These are phyloP conservation scores for Ceratocystis diversiconidia DNA, from an alignment of 2,329 filamentous ascomycete genomes.

Conservation along the genomic window DNA sequence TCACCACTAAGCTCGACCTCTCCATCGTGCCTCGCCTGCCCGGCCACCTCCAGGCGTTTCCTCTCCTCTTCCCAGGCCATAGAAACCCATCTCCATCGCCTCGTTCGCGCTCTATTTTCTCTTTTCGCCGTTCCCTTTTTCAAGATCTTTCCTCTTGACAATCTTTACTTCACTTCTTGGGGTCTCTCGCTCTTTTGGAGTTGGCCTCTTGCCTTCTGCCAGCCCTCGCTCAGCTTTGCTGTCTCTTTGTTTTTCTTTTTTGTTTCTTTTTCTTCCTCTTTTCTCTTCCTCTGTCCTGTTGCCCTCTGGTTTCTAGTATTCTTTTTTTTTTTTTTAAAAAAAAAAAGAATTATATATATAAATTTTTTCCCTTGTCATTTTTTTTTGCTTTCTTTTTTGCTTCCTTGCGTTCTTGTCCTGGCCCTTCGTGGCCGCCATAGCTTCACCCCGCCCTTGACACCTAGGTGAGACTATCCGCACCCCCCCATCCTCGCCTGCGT, in stretches of 20 bases:
- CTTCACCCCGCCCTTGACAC: conserved; percentile 1
- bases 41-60: not conserved
- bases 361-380: not conserved
- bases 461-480: not conserved
- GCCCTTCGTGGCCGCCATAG: not conserved
- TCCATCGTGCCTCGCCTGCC: not conserved
- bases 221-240: not conserved
- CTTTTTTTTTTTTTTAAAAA: not conserved
- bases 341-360: not conserved
- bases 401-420: not conserved
- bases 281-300: not conserved
- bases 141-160: not conserved
- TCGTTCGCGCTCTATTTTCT: not conserved
- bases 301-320: not conserved
- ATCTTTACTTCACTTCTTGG: not conserved
- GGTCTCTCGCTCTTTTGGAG: not conserved
- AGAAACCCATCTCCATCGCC: not conserved
- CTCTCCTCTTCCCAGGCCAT: not conserved
- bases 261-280: not conserved
- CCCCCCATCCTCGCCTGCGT: not conserved
- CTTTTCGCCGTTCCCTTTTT: not conserved
- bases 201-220: not conserved
- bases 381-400: not conserved
- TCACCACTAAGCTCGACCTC: not conserved
- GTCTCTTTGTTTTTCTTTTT: not conserved